A percentile compares a stretch with the other conserved stretches of the same genome.
phyloP scores from a whole-genome alignment of 106 monocot species.

The Alisma plantagoaquatica region DNA sequence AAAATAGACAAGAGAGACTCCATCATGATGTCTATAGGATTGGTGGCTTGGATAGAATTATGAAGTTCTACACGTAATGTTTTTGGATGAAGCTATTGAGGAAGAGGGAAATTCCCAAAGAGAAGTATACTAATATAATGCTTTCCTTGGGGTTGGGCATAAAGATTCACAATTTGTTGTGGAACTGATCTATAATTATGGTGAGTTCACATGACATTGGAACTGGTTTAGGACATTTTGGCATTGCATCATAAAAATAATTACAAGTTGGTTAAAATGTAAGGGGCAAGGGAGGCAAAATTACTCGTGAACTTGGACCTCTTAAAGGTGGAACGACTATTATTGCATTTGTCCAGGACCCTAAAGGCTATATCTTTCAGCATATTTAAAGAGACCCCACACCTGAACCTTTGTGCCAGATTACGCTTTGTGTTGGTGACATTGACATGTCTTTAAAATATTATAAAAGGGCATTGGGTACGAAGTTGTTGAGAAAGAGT shows the following conservation, averaged over 20 bases:
- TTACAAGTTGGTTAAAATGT: constrained; percentile 67
- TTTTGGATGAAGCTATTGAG: constrained; percentile 73
- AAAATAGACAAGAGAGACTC: constrained; percentile 49
- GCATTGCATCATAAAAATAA: constrained; percentile 88
- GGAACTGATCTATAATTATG: constrained; percentile 92
- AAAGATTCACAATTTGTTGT: constrained; percentile 70
- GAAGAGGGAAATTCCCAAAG: constrained; percentile 73
- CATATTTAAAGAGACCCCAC: constrained; percentile 81
- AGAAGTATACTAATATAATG: constrained; percentile 77
- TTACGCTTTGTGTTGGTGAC: constrained; percentile 94
- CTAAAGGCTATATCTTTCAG: constrained; percentile 87
- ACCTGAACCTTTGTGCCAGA: constrained; percentile 85
- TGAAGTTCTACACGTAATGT: constrained; percentile 80
- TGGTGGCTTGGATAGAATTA: constrained; percentile 67
- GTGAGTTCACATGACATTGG: constrained; percentile 98
- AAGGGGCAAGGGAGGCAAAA: constrained; percentile 60
- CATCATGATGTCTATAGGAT: constrained; percentile 77
- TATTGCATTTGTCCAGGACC: constrained; percentile 87
- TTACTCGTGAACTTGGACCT: constrained; percentile 94
- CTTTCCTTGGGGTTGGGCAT: constrained; percentile 68
- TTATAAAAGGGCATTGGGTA: constrained; percentile 93
- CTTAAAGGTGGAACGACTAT: constrained; percentile 81
- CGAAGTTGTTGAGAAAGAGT: constrained; percentile 72
- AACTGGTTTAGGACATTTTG: constrained; percentile 97
- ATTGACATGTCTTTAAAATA: constrained; percentile 82